Percentiles rank a stretch among this genome's conserved stretches.
Conservation (phyloP, 768 basidiomycete species). For the Suillus subaureus region DNA sequence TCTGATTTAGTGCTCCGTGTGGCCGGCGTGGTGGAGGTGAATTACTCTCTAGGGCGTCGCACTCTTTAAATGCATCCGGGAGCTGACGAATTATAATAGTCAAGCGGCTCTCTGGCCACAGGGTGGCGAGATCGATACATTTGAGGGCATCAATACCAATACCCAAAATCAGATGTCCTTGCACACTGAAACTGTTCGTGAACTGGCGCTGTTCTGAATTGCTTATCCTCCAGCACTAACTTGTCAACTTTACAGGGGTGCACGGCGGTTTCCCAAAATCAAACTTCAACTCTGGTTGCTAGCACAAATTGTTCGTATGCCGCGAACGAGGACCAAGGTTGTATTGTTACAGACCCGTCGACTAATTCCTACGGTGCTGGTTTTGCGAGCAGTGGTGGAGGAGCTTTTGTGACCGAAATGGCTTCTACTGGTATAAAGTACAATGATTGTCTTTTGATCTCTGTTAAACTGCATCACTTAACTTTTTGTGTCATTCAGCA, state of each 20-base stretch:
- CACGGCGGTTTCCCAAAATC: constrained; percentile 47
- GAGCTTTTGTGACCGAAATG: constrained; percentile 76
- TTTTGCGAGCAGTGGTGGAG: constrained; percentile 69
- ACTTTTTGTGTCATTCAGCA: constrained; percentile 16
- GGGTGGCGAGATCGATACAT: constrained; percentile 77
- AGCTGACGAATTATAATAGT: constrained; percentile 23
- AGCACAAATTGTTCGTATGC: constrained; percentile 62
- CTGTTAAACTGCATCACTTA: background rate
- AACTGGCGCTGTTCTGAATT: background rate
- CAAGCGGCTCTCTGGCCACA: constrained; percentile 61
- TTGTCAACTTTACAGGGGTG: constrained; percentile 44
- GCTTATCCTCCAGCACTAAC: background rate
- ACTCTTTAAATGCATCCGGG: background rate
- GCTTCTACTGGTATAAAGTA: constrained; percentile 67
- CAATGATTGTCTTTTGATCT: constrained; percentile 23
- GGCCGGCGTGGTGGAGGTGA: constrained; percentile 62
- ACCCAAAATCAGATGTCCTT: constrained; percentile 71
- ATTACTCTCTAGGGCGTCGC: constrained; percentile 1
- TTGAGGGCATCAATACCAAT: constrained; percentile 78
- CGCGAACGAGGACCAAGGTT: constrained; percentile 64
- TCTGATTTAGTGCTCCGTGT: constrained; percentile 60
- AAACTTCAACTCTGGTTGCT: constrained; percentile 53
- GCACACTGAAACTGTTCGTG: constrained; percentile 59
- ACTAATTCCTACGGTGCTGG: constrained; percentile 61
- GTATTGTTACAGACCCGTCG: constrained; percentile 58